A percentile compares a stretch with the other conserved stretches of the same genome.
Evolutionary conservation across 768 basidiomycete genomes (phyloP).

Genomic region (Russula ochroleuca): DNA sequence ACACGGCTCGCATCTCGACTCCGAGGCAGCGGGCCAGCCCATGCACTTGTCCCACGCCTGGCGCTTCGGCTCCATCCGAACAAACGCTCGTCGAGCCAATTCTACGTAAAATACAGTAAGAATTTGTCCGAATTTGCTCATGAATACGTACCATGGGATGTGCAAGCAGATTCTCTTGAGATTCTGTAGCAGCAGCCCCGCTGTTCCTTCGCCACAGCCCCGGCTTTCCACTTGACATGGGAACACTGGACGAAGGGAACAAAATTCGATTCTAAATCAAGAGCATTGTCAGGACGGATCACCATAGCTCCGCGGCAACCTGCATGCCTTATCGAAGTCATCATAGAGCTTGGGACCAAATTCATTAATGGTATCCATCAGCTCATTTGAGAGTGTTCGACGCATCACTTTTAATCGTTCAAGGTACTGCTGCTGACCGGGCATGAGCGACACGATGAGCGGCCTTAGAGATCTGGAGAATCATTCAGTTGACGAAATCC

Average conservation of each 20-base stretch:
- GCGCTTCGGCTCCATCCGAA: slow-evolving; percentile 87
- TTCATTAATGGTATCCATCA: slow-evolving; percentile 77
- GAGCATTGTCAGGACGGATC: slow-evolving; percentile 7
- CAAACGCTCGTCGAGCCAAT: slow-evolving; percentile 87
- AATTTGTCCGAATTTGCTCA: neutral
- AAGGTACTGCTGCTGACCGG: slow-evolving; percentile 80
- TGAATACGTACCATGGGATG: slow-evolving; percentile 71
- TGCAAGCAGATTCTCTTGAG: slow-evolving; percentile 75
- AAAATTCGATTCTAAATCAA: slow-evolving; percentile 49
- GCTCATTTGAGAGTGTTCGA: slow-evolving; percentile 70
- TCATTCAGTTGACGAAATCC: slow-evolving; percentile 19
- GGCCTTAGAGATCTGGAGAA: slow-evolving; percentile 78
- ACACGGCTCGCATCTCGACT: slow-evolving; percentile 59
- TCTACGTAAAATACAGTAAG: slow-evolving; percentile 35
- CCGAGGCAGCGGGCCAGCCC: slow-evolving; percentile 54
- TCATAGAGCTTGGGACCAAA: slow-evolving; percentile 84
- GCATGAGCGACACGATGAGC: slow-evolving; percentile 78
- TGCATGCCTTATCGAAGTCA: slow-evolving; percentile 73
- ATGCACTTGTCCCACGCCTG: slow-evolving; percentile 75
- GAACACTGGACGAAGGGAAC: slow-evolving; percentile 73
- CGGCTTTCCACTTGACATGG: slow-evolving; percentile 66
- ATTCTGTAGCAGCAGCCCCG: slow-evolving; percentile 69
- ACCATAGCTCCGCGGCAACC: neutral
- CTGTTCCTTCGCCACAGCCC: slow-evolving; percentile 75
- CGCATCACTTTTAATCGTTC: slow-evolving; percentile 71